These are phyloP conservation scores for Sambucus nigra DNA, from an alignment of 129 eudicot species.

Conservation along the genomic window DNA sequence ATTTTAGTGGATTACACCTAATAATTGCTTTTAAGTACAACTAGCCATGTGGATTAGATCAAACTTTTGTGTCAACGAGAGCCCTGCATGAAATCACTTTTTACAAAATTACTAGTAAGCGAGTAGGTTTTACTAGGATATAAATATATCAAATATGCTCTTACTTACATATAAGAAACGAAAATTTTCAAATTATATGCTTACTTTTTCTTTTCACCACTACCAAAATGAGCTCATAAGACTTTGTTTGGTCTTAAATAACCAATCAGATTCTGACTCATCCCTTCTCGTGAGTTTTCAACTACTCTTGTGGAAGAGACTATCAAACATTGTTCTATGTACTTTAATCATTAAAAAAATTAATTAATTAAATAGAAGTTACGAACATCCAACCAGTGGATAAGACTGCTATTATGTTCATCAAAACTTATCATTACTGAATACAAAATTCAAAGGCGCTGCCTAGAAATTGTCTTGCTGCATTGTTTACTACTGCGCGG, in stretches of 20 bases:
- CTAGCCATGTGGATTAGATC: constrained; percentile 7
- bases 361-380: neutral
- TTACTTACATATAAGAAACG: neutral
- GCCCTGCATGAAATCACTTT: constrained; percentile 3
- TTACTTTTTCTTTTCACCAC: constrained; percentile 14
- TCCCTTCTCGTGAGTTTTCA: constrained; percentile 3
- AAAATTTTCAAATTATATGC: constrained; percentile 6
- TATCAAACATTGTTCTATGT: neutral
- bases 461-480: neutral
- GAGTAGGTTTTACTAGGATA: neutral
- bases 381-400: neutral
- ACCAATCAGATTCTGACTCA: neutral
- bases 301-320: constrained; percentile 2
- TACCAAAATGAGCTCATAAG: neutral
- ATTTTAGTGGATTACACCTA: constrained; percentile 11
- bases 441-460: neutral
- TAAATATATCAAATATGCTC: neutral
- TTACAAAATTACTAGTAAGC: neutral
- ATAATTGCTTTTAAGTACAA: constrained; percentile 6
- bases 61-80: constrained; percentile 1
- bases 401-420: constrained; percentile 4
- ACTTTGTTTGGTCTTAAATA: constrained; percentile 7
- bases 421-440: constrained; percentile 1
- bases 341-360: neutral
- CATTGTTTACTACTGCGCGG: constrained; percentile 1